A percentile compares a stretch with the other conserved stretches of the same genome.
Conservation (phyloP, 2,329 filamentous ascomycete species). For the Tolypocladium sp. region DNA sequence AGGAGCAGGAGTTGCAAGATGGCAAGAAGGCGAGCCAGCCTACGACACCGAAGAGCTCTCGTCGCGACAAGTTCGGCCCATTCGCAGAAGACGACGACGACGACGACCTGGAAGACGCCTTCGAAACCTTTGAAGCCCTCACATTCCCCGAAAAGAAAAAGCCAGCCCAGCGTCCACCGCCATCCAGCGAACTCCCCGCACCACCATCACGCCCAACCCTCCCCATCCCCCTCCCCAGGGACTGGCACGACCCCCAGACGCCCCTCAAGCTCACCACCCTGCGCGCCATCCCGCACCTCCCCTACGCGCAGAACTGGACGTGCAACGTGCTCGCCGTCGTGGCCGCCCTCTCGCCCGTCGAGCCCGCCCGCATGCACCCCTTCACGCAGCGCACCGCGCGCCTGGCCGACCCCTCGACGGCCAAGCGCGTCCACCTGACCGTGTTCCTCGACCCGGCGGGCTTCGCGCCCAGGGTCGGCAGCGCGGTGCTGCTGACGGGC, state of each 20-base stretch:
- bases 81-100: slow-evolving; percentile 8
- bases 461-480: slow-evolving; percentile 38
- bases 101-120: slow-evolving; percentile 22
- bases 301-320: slow-evolving; percentile 49
- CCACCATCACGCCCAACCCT: slow-evolving; percentile 2
- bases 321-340: slow-evolving; percentile 46
- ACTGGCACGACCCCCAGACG: slow-evolving; percentile 28
- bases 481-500: slow-evolving; percentile 40
- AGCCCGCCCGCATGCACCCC: slow-evolving; percentile 39
- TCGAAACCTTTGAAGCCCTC: slow-evolving; percentile 27
- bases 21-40: background rate
- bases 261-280: slow-evolving; percentile 44
- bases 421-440: slow-evolving; percentile 42
- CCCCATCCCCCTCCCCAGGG: slow-evolving; percentile 28
- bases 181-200: background rate
- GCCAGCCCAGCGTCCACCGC: background rate
- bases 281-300: slow-evolving; percentile 38
- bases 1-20: background rate
- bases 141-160: slow-evolving; percentile 13
- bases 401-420: slow-evolving; percentile 40
- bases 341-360: slow-evolving; percentile 34
- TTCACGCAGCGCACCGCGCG: slow-evolving; percentile 42
- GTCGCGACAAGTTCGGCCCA: background rate
- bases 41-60: background rate
- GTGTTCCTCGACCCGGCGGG: slow-evolving; percentile 43